These are phyloP conservation scores for Irpex lacteus DNA, from an alignment of 1,284 basidiomycete species.

Conservation along the genomic window DNA sequence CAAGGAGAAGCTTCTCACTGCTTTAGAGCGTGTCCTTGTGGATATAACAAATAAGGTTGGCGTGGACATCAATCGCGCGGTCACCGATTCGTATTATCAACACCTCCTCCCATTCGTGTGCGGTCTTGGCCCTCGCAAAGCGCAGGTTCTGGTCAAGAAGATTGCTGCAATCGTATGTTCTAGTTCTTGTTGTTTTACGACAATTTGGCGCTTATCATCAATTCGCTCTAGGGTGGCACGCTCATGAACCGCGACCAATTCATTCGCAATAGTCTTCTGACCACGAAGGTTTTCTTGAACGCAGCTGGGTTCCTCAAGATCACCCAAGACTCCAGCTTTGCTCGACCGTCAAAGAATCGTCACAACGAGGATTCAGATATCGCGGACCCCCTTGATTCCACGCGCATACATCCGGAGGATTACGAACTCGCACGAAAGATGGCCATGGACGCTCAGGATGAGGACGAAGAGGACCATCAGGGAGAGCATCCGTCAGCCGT, in stretches of 20 bases:
- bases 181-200: not conserved
- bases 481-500: slow-evolving; percentile 90
- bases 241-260: slow-evolving; percentile 84
- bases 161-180: slow-evolving; percentile 68
- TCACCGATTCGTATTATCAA: slow-evolving; percentile 85
- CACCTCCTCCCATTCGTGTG: slow-evolving; percentile 88
- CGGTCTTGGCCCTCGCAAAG: slow-evolving; percentile 94
- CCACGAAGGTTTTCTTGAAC: slow-evolving; percentile 88
- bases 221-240: slow-evolving; percentile 65
- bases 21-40: slow-evolving; percentile 86
- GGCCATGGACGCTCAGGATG: slow-evolving; percentile 95
- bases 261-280: slow-evolving; percentile 75
- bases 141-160: slow-evolving; percentile 81
- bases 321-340: slow-evolving; percentile 57
- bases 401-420: slow-evolving; percentile 97
- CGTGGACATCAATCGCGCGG: slow-evolving; percentile 93
- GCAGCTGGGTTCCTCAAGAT: slow-evolving; percentile 91
- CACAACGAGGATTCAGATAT: slow-evolving; percentile 64
- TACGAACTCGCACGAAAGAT: slow-evolving; percentile 98
- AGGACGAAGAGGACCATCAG: slow-evolving; percentile 92
- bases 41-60: slow-evolving; percentile 91
- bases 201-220: slow-evolving; percentile 13
- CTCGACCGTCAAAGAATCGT: slow-evolving; percentile 61
- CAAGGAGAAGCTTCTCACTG: slow-evolving; percentile 77
- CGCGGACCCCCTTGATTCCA: slow-evolving; percentile 92